Evolutionary conservation across 2,329 filamentous ascomycete genomes (phyloP).

Genomic region (Lachnellula occidentalis): DNA sequence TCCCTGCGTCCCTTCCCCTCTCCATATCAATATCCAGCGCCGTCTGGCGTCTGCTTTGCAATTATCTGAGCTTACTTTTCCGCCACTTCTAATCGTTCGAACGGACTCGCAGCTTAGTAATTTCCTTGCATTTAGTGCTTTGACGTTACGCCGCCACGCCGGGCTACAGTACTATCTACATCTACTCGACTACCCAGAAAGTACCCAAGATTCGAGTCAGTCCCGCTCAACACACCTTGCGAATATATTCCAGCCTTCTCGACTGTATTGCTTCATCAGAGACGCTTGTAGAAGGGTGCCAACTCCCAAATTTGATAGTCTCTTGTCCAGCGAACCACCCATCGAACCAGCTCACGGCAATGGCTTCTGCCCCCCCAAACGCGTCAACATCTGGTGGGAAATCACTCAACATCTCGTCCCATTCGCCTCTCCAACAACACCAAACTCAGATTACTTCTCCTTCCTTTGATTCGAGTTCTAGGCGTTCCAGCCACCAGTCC

Average conservation of each 20-base stretch:
- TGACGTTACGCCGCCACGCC: not conserved
- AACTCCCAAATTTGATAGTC: too few relatives aligned
- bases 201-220: too few relatives aligned
- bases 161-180: not conserved
- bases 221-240: too few relatives aligned
- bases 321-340: too few relatives aligned
- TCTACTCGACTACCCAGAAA: not conserved
- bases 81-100: not conserved
- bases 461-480: constrained; percentile 25
- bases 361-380: constrained; percentile 30
- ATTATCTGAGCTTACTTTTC: not conserved
- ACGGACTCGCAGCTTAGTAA: not conserved
- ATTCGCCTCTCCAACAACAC: constrained; percentile 27
- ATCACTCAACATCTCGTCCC: constrained; percentile 26
- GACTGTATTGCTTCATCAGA: too few relatives aligned
- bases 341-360: constrained; percentile 11
- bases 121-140: not conserved
- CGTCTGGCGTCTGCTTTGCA: constrained; percentile 1
- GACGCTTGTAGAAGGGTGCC: too few relatives aligned
- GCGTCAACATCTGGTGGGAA: constrained; percentile 29
- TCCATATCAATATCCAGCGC: not conserved
- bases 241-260: too few relatives aligned
- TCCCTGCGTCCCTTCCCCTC: not conserved
- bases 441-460: constrained; percentile 24
- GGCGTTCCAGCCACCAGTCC: constrained; percentile 22